Evolutionary conservation across 2,329 filamentous ascomycete species (phyloP).

Genomic region (Sclerotinia nivalis): DNA sequence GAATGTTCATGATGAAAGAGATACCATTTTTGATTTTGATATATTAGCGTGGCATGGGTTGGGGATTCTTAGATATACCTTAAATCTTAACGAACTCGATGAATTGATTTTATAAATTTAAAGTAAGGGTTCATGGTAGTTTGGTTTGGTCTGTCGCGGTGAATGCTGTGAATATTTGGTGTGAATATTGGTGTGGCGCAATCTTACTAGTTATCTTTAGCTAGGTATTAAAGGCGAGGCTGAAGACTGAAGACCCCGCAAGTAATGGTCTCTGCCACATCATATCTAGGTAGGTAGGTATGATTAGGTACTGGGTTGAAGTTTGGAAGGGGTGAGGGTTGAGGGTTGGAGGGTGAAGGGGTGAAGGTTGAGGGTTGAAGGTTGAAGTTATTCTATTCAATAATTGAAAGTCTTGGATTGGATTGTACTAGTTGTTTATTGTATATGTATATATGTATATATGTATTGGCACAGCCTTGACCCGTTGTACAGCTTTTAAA

Average conservation of each 20-base stretch:
- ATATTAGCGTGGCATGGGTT: slow-evolving; percentile 39
- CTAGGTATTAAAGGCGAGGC: not conserved
- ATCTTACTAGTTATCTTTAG: no score
- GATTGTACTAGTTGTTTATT: not conserved
- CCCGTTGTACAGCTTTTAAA: no score
- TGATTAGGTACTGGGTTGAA: no score
- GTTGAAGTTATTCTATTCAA: no score
- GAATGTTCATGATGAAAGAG: slow-evolving; percentile 28
- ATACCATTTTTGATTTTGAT: slow-evolving; percentile 36
- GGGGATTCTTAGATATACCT: slow-evolving; percentile 34
- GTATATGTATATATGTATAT: not conserved
- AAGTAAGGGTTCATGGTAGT: no score
- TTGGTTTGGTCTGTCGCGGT: not conserved
- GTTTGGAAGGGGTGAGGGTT: no score
- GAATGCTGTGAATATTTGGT: not conserved
- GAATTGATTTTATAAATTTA: not conserved
- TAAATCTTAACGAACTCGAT: slow-evolving; percentile 34
- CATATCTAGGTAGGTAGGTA: not conserved
- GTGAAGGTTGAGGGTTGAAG: no score
- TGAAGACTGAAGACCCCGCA: not conserved
- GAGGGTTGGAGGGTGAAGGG: no score
- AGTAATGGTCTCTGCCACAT: not conserved
- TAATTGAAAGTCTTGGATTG: not conserved
- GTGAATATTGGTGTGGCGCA: not conserved
- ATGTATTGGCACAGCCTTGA: no score